phyloP scores from a whole-genome alignment of 2,329 filamentous ascomycete species.

The Pyrenochaeta sp. region DNA sequence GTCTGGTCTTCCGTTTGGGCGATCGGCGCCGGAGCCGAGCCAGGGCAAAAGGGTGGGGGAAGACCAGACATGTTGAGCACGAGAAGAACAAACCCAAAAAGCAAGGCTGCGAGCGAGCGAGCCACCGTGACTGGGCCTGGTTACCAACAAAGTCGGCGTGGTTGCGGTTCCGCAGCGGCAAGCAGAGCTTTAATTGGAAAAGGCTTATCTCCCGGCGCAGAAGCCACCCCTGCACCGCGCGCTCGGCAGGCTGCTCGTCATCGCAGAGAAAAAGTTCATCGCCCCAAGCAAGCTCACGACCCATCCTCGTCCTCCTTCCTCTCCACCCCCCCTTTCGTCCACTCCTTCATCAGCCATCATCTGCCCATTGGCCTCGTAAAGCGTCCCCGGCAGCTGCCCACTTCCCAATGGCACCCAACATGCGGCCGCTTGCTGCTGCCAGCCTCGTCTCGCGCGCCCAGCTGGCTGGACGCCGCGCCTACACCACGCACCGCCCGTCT shows the following conservation, averaged over 20 bases:
- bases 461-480: conserved; percentile 46
- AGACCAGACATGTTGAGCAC: not conserved
- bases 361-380: conserved; percentile 18
- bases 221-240: conserved; percentile 8
- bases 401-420: conserved; percentile 44
- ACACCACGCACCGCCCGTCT: conserved; percentile 44
- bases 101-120: not conserved
- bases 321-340: conserved; percentile 21
- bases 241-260: conserved; percentile 29
- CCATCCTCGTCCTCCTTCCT: conserved; percentile 8
- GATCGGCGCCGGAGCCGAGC: conserved; percentile 13
- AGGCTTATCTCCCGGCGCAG: conserved; percentile 20
- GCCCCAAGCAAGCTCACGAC: too few relatives aligned
- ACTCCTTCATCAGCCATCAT: conserved; percentile 7
- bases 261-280: conserved; percentile 42
- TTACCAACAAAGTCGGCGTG: too few relatives aligned
- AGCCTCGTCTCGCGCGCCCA: conserved; percentile 41
- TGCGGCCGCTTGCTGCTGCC: conserved; percentile 47
- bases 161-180: conserved; percentile 14
- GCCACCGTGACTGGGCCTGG: too few relatives aligned
- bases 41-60: not conserved
- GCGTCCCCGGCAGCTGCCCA: conserved; percentile 11
- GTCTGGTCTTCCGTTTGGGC: conserved; percentile 8
- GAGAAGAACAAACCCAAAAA: not conserved
- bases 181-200: conserved; percentile 21